Conservation (phyloP, 1,139 yeast species). For the Sugiyamaella grinbergsii region DNA sequence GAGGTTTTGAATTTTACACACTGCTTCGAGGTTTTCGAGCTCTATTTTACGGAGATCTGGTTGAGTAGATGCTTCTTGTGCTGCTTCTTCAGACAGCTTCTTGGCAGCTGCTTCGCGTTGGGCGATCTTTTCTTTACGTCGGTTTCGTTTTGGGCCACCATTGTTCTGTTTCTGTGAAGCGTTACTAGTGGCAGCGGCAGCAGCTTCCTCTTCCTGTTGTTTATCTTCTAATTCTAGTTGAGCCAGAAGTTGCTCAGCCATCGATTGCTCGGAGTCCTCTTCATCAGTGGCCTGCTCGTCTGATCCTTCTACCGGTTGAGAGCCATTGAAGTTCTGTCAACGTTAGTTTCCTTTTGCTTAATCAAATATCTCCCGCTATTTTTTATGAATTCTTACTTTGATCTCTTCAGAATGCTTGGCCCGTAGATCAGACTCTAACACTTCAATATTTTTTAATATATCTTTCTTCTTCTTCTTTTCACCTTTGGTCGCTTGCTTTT, state of each 20-base stretch:
- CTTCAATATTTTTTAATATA: constrained; percentile 57
- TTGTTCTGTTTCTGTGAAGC: constrained; percentile 3
- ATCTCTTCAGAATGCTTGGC: constrained; percentile 47
- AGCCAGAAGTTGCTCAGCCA: constrained; percentile 67
- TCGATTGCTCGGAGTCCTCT: constrained; percentile 44
- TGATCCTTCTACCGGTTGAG: not conserved
- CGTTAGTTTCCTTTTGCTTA: not conserved
- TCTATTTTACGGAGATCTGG: constrained; percentile 75
- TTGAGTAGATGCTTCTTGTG: constrained; percentile 62
- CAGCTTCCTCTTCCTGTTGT: constrained; percentile 23
- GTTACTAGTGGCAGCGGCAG: constrained; percentile 3
- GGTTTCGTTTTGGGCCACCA: constrained; percentile 59
- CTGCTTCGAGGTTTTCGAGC: constrained; percentile 58
- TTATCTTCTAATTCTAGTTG: constrained; percentile 50
- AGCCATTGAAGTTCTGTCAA: constrained; percentile 1
- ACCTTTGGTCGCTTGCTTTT: constrained; percentile 81
- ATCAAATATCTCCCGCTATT: not conserved
- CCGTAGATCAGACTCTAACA: constrained; percentile 59
- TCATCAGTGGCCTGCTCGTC: constrained; percentile 21
- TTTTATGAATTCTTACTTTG: constrained; percentile 13
- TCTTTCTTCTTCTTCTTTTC: constrained; percentile 61
- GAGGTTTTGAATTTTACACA: constrained; percentile 54
- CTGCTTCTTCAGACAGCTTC: constrained; percentile 66
- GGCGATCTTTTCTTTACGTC: constrained; percentile 83
- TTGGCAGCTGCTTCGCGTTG: constrained; percentile 71